Percentiles rank a stretch among this genome's conserved stretches.
Evolutionary conservation across 2,329 filamentous ascomycete species (phyloP).

Genomic region (Scleromitrula shiraiana): DNA sequence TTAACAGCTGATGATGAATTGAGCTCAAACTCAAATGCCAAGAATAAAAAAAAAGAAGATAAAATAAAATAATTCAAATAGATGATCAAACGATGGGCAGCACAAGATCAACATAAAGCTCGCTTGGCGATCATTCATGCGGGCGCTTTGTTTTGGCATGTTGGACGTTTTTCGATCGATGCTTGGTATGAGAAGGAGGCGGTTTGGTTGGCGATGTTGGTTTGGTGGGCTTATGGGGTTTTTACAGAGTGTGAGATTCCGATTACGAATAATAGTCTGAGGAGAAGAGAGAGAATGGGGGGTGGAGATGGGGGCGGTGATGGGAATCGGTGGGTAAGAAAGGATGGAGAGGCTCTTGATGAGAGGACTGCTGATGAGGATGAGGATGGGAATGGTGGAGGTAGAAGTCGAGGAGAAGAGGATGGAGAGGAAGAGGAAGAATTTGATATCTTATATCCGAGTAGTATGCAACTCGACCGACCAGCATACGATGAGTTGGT

Average conservation of each 20-base stretch:
- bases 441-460: constrained; percentile 27
- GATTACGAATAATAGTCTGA: too few species aligned
- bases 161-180: constrained; percentile 40
- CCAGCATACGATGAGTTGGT: constrained; percentile 51
- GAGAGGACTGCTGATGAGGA: too few species aligned
- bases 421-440: constrained; percentile 8
- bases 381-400: too few species aligned
- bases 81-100: constrained; percentile 41
- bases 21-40: background rate
- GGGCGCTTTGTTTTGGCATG: constrained; percentile 43
- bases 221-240: constrained; percentile 37
- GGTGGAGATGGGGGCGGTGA: background rate
- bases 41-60: background rate
- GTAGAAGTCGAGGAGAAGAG: background rate
- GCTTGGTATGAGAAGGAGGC: constrained; percentile 41
- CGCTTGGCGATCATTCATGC: constrained; percentile 47
- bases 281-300: background rate
- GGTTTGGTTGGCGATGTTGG: constrained; percentile 38
- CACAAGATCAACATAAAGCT: constrained; percentile 47
- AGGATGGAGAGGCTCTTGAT: background rate
- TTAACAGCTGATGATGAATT: constrained; percentile 3
- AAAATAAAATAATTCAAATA: constrained; percentile 21
- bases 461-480: constrained; percentile 45
- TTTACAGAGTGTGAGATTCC: constrained; percentile 9
- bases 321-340: too few species aligned